A percentile compares a stretch with the other conserved stretches of the same genome.
Evolutionary conservation across 345 rosid species (phyloP).

Genomic region (Iberis pinnata): DNA sequence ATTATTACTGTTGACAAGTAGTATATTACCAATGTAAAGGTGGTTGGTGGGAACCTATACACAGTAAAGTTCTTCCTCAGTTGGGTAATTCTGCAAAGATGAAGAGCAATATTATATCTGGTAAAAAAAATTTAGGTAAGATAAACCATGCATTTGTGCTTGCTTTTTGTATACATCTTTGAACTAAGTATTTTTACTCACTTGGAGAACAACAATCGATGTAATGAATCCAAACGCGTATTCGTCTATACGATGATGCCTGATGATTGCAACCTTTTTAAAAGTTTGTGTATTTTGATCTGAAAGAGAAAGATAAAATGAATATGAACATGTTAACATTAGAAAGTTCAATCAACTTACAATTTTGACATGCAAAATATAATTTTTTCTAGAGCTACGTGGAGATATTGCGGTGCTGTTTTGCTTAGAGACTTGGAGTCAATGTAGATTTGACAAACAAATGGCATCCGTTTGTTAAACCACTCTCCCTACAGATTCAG

Average conservation of each 20-base stretch:
- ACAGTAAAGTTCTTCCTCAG: conserved; percentile 92
- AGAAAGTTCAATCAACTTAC: too few relatives aligned
- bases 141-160: too few relatives aligned
- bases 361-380: too few relatives aligned
- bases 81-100: conserved; percentile 61
- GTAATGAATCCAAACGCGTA: conserved; percentile 95
- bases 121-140: not conserved
- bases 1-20: conserved; percentile 72
- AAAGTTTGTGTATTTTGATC: conserved; percentile 93
- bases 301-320: conserved; percentile 22
- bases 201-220: conserved; percentile 82
- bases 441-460: conserved; percentile 90
- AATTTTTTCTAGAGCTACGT: conserved; percentile 36
- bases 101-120: not conserved
- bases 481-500: conserved; percentile 92
- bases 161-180: too few relatives aligned
- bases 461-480: conserved; percentile 99
- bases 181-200: conserved; percentile 21
- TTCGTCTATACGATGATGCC: conserved; percentile 92
- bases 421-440: conserved; percentile 99
- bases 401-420: conserved; percentile 98
- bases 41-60: conserved; percentile 98
- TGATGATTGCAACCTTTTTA: conserved; percentile 89
- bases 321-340: conserved; percentile 1
- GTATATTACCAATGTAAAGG: conserved; percentile 92